Conservation (phyloP, 2,329 filamentous ascomycete species). For the Trichoderma polysporum region DNA sequence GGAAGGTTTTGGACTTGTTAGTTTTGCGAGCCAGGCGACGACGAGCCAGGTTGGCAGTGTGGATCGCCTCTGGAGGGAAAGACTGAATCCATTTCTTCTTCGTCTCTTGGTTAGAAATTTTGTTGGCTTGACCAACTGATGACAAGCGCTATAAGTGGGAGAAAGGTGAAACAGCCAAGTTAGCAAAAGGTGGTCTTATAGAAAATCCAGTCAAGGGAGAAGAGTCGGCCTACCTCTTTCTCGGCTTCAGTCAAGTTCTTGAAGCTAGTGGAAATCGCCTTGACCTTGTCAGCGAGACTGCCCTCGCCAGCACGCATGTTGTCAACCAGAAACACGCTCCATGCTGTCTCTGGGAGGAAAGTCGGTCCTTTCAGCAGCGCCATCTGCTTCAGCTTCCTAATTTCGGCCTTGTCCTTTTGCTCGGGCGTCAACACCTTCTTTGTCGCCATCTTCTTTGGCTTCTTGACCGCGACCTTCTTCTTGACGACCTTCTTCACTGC, state of each 20-base stretch:
- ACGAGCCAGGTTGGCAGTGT: constrained; percentile 50
- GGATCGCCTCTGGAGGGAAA: constrained; percentile 41
- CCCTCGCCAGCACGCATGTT: constrained; percentile 27
- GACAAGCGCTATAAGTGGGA: constrained; percentile 32
- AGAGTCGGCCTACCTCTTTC: constrained; percentile 41
- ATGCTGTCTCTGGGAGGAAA: constrained; percentile 34
- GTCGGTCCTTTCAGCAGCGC: constrained; percentile 44
- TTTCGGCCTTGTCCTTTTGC: constrained; percentile 36
- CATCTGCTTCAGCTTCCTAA: constrained; percentile 40
- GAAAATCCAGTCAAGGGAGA: neutral
- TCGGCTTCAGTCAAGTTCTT: constrained; percentile 43
- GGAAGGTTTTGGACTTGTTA: constrained; percentile 26
- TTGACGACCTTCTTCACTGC: constrained; percentile 28
- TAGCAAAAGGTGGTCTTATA: neutral
- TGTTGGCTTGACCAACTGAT: constrained; percentile 41
- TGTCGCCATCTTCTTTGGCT: constrained; percentile 32
- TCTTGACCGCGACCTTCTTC: constrained; percentile 29
- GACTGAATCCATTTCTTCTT: constrained; percentile 51
- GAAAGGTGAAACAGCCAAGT: neutral
- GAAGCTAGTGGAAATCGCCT: constrained; percentile 35
- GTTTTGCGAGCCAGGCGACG: constrained; percentile 39
- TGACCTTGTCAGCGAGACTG: constrained; percentile 27
- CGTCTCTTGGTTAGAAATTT: constrained; percentile 38
- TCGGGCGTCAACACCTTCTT: constrained; percentile 40
- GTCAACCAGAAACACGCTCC: constrained; percentile 41